A percentile compares a stretch with the other conserved stretches of the same genome.
Conservation (phyloP, 2,329 filamentous ascomycete species). For the Ophiosphaerella korrae region DNA sequence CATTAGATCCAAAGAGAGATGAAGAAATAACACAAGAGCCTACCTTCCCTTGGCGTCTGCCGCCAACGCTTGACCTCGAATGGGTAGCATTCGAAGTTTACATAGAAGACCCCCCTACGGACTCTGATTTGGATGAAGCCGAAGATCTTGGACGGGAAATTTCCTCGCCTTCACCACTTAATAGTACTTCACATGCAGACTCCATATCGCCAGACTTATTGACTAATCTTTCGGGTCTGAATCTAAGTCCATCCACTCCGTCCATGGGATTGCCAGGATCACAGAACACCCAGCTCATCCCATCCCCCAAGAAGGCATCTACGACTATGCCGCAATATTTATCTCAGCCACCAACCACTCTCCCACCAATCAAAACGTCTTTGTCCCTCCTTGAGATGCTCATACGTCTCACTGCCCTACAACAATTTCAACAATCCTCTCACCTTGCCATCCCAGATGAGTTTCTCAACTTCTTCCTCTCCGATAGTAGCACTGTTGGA, state of each 20-base stretch:
- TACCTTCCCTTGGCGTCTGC: slow-evolving; percentile 63
- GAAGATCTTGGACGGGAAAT: slow-evolving; percentile 24
- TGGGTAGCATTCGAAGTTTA: slow-evolving; percentile 93
- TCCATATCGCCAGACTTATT: slow-evolving; percentile 51
- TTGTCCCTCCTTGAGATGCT: slow-evolving; percentile 87
- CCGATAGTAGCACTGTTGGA: slow-evolving; percentile 69
- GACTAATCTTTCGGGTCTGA: slow-evolving; percentile 54
- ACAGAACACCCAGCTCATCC: slow-evolving; percentile 33
- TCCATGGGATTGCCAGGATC: slow-evolving; percentile 16
- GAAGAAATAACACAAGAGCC: slow-evolving; percentile 18
- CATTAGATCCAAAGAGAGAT: slow-evolving; percentile 18
- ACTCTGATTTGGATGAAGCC: slow-evolving; percentile 56
- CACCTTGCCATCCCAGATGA: slow-evolving; percentile 91
- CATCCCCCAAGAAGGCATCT: slow-evolving; percentile 29
- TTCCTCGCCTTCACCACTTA: slow-evolving; percentile 20
- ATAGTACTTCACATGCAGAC: slow-evolving; percentile 18
- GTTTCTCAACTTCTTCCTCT: slow-evolving; percentile 84
- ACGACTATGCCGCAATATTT: slow-evolving; percentile 11
- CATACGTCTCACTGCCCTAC: slow-evolving; percentile 81
- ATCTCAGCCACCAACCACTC: slow-evolving; percentile 27
- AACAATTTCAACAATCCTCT: slow-evolving; percentile 88
- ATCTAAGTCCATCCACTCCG: slow-evolving; percentile 42
- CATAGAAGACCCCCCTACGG: slow-evolving; percentile 64
- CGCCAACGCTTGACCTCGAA: slow-evolving; percentile 79
- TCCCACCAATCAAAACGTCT: slow-evolving; percentile 64